These are phyloP conservation scores for Asparagopsis taxiformis DNA, from an alignment of 31 red algal genomes.

Conservation along the genomic window DNA sequence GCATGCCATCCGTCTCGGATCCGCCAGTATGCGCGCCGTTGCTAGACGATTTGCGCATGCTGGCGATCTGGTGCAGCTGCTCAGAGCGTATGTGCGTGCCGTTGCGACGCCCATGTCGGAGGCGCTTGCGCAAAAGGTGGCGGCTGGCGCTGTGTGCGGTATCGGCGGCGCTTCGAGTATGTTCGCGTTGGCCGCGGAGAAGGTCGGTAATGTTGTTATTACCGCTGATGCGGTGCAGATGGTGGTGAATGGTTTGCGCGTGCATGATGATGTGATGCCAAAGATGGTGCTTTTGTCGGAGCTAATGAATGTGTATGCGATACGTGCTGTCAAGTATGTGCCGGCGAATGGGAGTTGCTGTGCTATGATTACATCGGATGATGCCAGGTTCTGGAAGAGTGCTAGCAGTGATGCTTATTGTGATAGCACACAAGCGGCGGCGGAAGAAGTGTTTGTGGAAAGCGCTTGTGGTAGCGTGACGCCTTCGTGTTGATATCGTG, in stretches of 20 bases:
- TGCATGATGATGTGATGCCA: not conserved
- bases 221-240: not conserved
- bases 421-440: too few species aligned
- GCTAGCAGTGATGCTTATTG: too few species aligned
- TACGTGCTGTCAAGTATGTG: not conserved
- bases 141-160: not conserved
- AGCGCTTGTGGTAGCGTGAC: not conserved
- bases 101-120: not conserved
- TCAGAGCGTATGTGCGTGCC: not conserved
- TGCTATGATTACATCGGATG: not conserved
- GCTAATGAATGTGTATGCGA: not conserved
- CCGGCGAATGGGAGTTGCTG: not conserved
- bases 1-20: not conserved
- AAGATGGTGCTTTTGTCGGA: constrained; percentile 10
- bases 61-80: not conserved
- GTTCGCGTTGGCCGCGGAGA: constrained; percentile 7
- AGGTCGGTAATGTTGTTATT: not conserved
- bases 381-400: not conserved
- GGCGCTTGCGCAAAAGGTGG: not conserved
- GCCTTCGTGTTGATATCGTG: not conserved
- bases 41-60: too few species aligned
- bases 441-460: too few species aligned
- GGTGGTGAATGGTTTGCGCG: not conserved
- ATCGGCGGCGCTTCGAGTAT: constrained; percentile 1
- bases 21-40: too few species aligned